Percentiles rank a stretch among this genome's conserved stretches.
phyloP scores from a whole-genome alignment of 371 early-diverging fungal species.

The Capillidium rhysosporum region DNA sequence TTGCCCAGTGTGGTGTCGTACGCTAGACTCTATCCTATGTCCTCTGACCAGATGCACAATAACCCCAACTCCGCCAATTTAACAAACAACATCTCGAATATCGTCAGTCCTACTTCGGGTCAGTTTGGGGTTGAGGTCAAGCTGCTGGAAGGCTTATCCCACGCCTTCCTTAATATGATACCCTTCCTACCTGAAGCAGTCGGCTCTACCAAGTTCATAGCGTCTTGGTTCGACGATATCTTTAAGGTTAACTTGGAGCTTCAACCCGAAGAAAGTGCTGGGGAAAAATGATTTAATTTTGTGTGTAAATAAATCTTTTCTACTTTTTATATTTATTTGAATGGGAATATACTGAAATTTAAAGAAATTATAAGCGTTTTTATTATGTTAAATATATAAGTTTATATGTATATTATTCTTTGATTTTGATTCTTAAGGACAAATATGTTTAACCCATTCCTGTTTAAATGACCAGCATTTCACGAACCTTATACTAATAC shows the following conservation, averaged over 20 bases:
- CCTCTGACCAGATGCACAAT: slow-evolving; percentile 8
- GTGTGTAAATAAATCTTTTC: no score
- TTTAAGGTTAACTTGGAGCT: neutral
- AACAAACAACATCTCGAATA: neutral
- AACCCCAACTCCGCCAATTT: neutral
- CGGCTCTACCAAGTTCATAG: neutral
- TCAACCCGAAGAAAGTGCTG: no score
- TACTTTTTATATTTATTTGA: no score
- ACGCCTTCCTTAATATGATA: slow-evolving; percentile 80
- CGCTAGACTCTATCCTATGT: slow-evolving; percentile 5
- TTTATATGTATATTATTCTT: no score
- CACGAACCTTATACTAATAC: no score
- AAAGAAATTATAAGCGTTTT: no score
- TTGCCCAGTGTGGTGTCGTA: neutral
- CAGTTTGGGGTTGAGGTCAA: slow-evolving; percentile 26
- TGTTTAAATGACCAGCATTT: no score
- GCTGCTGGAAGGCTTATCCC: slow-evolving; percentile 77
- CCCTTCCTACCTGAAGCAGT: slow-evolving; percentile 61
- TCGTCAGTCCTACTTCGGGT: neutral
- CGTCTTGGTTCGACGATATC: neutral
- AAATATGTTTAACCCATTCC: no score
- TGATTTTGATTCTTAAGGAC: no score
- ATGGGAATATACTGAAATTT: no score
- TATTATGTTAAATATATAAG: no score
- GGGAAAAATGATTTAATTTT: no score